These are phyloP conservation scores for Amaranthus palmeri DNA, from an alignment of 148 eudicot genomes.

Conservation along the genomic window DNA sequence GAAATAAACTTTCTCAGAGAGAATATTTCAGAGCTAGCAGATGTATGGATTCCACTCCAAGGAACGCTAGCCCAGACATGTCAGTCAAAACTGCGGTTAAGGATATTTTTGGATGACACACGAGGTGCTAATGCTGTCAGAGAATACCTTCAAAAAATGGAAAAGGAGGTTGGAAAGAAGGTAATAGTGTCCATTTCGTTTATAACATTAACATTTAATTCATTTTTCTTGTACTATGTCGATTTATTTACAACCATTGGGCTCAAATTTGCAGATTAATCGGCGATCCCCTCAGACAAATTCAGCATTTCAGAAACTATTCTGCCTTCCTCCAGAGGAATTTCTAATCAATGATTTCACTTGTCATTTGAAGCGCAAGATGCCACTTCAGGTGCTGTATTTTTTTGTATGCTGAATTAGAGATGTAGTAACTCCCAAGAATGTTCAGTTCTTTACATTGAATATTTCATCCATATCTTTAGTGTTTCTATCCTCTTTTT, in stretches of 20 bases:
- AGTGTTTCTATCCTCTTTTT: background rate
- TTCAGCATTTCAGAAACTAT: constrained; percentile 96
- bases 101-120: constrained; percentile 81
- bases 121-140: constrained; percentile 63
- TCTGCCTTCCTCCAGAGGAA: constrained; percentile 90
- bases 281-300: constrained; percentile 92
- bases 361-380: constrained; percentile 90
- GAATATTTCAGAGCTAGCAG: constrained; percentile 79
- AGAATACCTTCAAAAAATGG: constrained; percentile 87
- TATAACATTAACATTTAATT: background rate
- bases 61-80: constrained; percentile 94
- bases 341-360: constrained; percentile 93
- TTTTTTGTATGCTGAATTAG: background rate
- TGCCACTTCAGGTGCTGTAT: constrained; percentile 85
- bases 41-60: constrained; percentile 85
- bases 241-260: background rate
- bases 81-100: constrained; percentile 84
- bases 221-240: constrained; percentile 4
- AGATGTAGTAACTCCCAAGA: constrained; percentile 4
- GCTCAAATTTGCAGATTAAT: constrained; percentile 46
- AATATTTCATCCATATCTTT: background rate
- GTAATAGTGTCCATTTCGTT: constrained; percentile 30
- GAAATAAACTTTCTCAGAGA: constrained; percentile 81
- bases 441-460: background rate
- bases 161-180: constrained; percentile 97